phyloP scores from a whole-genome alignment of 805 yeast species.

The Wickerhamiella sorbophila region DNA sequence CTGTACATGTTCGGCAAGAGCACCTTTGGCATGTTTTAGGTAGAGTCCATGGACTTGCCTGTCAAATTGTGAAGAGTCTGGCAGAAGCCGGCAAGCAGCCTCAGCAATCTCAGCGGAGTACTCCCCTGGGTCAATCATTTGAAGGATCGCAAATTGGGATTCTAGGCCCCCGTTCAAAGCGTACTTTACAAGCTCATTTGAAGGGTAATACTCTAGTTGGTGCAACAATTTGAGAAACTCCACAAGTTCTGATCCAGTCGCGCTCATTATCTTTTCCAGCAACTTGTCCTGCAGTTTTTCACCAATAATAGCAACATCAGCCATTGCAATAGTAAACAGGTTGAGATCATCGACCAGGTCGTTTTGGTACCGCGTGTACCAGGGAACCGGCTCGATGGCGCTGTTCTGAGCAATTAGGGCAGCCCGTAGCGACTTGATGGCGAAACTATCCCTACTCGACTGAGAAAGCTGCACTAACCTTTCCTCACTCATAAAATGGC shows the following conservation, averaged over 20 bases:
- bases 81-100: conserved; percentile 2
- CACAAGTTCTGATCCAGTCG: conserved; percentile 1
- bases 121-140: not conserved
- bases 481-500: not conserved
- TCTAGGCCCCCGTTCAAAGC: not conserved
- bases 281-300: conserved; percentile 1
- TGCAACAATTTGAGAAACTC: not conserved
- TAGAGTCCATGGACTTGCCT: not conserved
- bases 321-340: conserved; percentile 1
- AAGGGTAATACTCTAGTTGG: conserved; percentile 4
- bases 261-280: not conserved
- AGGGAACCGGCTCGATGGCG: conserved; percentile 1
- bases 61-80: conserved; percentile 1
- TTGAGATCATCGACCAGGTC: conserved; percentile 6
- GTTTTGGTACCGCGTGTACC: conserved; percentile 12
- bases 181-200: not conserved
- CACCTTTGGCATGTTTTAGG: conserved; percentile 1
- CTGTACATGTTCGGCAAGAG: not conserved
- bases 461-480: not conserved
- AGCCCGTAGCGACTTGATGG: conserved; percentile 7
- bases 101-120: not conserved
- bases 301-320: not conserved
- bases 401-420: conserved; percentile 13
- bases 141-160: not conserved
- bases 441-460: conserved; percentile 3